phyloP scores from a whole-genome alignment of 192 early-diverging fungal genomes.

The Anaeromyces robustus region DNA sequence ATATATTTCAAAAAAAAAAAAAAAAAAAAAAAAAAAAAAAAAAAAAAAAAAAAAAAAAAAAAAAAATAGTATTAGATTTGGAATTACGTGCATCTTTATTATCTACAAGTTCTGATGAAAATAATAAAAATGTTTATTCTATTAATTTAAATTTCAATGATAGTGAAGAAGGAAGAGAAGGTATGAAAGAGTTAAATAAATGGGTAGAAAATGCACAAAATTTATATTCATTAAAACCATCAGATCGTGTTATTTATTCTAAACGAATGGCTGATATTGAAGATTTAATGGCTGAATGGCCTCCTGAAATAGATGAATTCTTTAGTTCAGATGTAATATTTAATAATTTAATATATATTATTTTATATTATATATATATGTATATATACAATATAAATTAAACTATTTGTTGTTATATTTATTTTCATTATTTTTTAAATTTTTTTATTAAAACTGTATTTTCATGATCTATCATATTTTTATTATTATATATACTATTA shows the following conservation, averaged over 20 bases:
- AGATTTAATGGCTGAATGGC: constrained; percentile 42
- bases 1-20: too few species aligned
- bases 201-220: constrained; percentile 40
- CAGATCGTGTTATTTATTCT: constrained; percentile 15
- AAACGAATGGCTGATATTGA: constrained; percentile 40
- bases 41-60: background rate
- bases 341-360: constrained; percentile 15
- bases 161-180: background rate
- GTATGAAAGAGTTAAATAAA: constrained; percentile 17
- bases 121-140: constrained; percentile 3
- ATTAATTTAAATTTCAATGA: background rate
- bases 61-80: constrained; percentile 28
- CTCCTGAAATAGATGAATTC: constrained; percentile 22
- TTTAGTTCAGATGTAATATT: background rate
- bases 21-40: background rate
- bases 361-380: too few species aligned
- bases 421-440: too few species aligned
- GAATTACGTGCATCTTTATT: constrained; percentile 26
- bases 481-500: too few species aligned
- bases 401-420: too few species aligned
- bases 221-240: constrained; percentile 26
- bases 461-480: too few species aligned
- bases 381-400: too few species aligned
- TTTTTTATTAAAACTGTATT: too few species aligned
- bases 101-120: constrained; percentile 9